Conservation (phyloP, 495 filamentous ascomycete species). For the Rostrohypoxylon terebratum region DNA sequence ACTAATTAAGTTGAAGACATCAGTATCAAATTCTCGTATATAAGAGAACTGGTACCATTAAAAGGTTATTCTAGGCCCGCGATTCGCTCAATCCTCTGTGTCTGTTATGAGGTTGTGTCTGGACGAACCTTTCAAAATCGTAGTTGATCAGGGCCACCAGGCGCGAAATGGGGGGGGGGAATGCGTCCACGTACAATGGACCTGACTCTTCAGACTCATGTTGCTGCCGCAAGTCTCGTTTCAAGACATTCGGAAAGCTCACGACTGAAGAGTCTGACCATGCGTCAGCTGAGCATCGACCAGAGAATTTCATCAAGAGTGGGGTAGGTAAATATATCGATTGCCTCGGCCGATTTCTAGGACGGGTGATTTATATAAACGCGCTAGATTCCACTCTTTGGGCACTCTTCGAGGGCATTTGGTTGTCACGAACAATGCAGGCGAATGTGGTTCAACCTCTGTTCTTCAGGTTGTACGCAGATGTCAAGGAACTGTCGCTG, state of each 20-base stretch:
- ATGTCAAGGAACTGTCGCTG: background rate
- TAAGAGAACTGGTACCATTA: background rate
- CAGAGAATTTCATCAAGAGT: slow-evolving; percentile 33
- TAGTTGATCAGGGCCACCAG: background rate
- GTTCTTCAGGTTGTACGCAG: background rate
- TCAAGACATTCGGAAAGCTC: background rate
- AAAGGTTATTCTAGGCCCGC: background rate
- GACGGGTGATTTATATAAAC: background rate
- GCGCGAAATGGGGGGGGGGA: too few species aligned
- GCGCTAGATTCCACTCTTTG: background rate
- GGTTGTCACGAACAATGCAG: background rate
- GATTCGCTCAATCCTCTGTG: background rate
- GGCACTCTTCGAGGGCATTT: background rate
- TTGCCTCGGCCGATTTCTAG: slow-evolving; percentile 11
- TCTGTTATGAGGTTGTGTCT: background rate
- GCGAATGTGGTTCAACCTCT: background rate
- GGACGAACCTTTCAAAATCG: background rate
- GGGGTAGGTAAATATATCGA: slow-evolving; percentile 30
- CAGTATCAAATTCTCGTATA: background rate
- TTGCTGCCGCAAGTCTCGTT: background rate
- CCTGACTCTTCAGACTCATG: background rate
- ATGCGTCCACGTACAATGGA: background rate
- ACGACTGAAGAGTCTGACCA: slow-evolving; percentile 7
- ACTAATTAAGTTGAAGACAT: background rate
- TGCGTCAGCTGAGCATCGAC: slow-evolving; percentile 39